Percentiles rank a stretch among this genome's conserved stretches.
Evolutionary conservation across 768 basidiomycete species (phyloP).

Genomic region (Agaricus blazei): DNA sequence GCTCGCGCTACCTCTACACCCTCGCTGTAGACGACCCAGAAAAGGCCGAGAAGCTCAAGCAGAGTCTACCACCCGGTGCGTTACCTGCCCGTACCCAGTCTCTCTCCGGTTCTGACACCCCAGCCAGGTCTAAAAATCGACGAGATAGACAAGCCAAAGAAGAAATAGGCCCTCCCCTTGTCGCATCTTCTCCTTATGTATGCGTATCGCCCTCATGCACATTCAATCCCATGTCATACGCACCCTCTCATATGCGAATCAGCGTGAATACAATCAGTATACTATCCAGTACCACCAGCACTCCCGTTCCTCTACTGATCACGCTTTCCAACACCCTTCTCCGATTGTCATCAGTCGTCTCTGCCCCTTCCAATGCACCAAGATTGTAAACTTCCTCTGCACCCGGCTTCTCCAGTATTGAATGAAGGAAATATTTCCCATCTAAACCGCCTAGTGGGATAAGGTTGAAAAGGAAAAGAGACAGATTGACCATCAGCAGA

Average conservation of each 20-base stretch:
- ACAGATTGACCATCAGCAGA: slow-evolving; percentile 60
- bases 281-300: slow-evolving; percentile 13
- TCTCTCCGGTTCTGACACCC: background rate
- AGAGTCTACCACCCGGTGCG: slow-evolving; percentile 91
- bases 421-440: slow-evolving; percentile 52
- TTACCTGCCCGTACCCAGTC: slow-evolving; percentile 7
- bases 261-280: slow-evolving; percentile 1
- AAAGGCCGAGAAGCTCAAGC: slow-evolving; percentile 97
- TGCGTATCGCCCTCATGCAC: slow-evolving; percentile 1
- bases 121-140: slow-evolving; percentile 62
- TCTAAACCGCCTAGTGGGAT: slow-evolving; percentile 71
- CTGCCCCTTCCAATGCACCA: slow-evolving; percentile 22
- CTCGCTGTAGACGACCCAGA: slow-evolving; percentile 92
- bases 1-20: slow-evolving; percentile 97
- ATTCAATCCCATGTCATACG: background rate
- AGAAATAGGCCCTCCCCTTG: slow-evolving; percentile 51
- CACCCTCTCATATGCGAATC: background rate
- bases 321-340: slow-evolving; percentile 9
- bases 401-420: slow-evolving; percentile 8
- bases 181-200: slow-evolving; percentile 10
- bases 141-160: slow-evolving; percentile 71
- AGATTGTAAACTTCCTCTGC: slow-evolving; percentile 23
- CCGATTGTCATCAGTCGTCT: slow-evolving; percentile 8
- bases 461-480: slow-evolving; percentile 79
- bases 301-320: slow-evolving; percentile 18